These are phyloP conservation scores for Capronia epimyces DNA, from an alignment of 2,329 filamentous ascomycete genomes.

Conservation along the genomic window DNA sequence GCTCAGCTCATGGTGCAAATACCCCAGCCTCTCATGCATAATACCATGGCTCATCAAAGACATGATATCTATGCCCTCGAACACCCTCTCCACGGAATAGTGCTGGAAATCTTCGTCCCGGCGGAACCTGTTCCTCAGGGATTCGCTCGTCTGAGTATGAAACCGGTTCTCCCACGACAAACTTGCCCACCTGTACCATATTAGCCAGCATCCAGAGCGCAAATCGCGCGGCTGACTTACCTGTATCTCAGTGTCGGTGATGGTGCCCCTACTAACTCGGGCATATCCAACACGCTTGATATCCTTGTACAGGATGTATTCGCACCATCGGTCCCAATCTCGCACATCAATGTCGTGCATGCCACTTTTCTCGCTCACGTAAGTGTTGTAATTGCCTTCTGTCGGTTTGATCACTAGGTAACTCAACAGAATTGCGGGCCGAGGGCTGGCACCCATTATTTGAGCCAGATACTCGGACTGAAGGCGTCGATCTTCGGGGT, in stretches of 20 bases:
- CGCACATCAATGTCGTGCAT: slow-evolving; percentile 92
- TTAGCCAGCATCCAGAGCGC: slow-evolving; percentile 19
- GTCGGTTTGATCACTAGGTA: slow-evolving; percentile 89
- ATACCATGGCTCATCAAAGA: slow-evolving; percentile 87
- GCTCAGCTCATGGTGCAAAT: not conserved
- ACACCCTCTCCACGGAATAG: slow-evolving; percentile 82
- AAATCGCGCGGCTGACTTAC: slow-evolving; percentile 42
- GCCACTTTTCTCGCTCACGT: slow-evolving; percentile 75
- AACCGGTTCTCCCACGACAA: slow-evolving; percentile 69
- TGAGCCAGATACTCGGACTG: slow-evolving; percentile 81
- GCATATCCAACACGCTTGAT: slow-evolving; percentile 83
- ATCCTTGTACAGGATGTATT: slow-evolving; percentile 94
- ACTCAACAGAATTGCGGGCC: slow-evolving; percentile 78
- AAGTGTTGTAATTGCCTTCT: slow-evolving; percentile 94
- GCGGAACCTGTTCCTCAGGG: slow-evolving; percentile 66
- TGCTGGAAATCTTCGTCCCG: slow-evolving; percentile 74
- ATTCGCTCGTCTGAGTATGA: slow-evolving; percentile 61
- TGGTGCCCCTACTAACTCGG: slow-evolving; percentile 77
- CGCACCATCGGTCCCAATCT: slow-evolving; percentile 98
- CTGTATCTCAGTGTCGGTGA: slow-evolving; percentile 96
- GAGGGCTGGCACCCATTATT: slow-evolving; percentile 75
- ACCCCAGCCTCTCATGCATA: slow-evolving; percentile 35
- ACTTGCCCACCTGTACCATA: slow-evolving; percentile 67
- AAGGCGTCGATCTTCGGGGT: slow-evolving; percentile 80
- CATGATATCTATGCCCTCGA: slow-evolving; percentile 85